Percentiles rank a stretch among this genome's conserved stretches.
Evolutionary conservation across 164 flowering plant genomes (phyloP).

Genomic region (Buxus sempervirens): DNA sequence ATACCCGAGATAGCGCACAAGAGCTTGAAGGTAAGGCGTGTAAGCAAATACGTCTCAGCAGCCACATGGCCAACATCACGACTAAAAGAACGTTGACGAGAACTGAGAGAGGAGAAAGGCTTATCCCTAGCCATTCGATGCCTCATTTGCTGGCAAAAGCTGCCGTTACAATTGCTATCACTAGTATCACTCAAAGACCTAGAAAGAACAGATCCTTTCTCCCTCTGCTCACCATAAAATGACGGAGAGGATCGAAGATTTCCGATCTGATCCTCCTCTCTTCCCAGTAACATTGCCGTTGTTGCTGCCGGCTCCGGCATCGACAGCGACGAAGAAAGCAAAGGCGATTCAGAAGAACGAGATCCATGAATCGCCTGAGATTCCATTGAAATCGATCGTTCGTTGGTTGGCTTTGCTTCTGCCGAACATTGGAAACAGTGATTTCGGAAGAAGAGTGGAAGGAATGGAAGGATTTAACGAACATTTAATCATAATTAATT

Average conservation of each 20-base stretch:
- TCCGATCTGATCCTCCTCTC: conserved; percentile 22
- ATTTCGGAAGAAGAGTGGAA: no score
- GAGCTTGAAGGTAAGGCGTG: conserved; percentile 55
- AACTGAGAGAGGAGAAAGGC: conserved; percentile 20
- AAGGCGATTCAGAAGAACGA: neutral
- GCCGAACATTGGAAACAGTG: neutral
- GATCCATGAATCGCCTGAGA: conserved; percentile 22
- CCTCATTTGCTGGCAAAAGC: conserved; percentile 33
- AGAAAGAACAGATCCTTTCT: conserved; percentile 33
- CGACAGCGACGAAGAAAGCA: neutral
- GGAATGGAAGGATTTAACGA: no score
- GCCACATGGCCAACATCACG: conserved; percentile 58
- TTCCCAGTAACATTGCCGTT: conserved; percentile 16
- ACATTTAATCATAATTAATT: no score
- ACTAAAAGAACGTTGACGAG: conserved; percentile 28
- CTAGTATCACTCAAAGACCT: conserved; percentile 29
- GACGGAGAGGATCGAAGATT: conserved; percentile 20
- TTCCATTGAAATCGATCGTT: conserved; percentile 8
- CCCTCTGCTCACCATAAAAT: conserved; percentile 20
- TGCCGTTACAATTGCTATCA: neutral
- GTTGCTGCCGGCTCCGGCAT: neutral
- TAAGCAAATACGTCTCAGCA: conserved; percentile 53
- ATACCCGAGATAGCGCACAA: conserved; percentile 77
- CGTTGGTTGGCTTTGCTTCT: neutral
- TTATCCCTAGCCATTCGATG: conserved; percentile 41